Conservation (phyloP, 306 rosid species). For the Nissolia schottii region DNA sequence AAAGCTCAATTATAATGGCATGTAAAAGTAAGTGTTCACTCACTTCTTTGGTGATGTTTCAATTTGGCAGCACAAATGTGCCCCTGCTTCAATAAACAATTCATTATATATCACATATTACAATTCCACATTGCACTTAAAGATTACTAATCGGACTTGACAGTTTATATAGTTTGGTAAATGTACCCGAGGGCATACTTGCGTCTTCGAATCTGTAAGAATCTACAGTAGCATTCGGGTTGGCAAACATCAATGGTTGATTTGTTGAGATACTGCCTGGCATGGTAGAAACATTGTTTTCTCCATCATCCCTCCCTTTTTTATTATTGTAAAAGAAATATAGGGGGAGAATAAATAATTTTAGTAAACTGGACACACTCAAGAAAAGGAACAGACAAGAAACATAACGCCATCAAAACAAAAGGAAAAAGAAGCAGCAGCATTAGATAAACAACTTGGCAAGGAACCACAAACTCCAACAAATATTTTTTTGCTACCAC, state of each 20-base stretch:
- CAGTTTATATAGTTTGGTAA: constrained; percentile 14
- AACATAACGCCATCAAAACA: constrained; percentile 5
- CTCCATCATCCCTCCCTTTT: constrained; percentile 43
- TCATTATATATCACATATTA: constrained; percentile 24
- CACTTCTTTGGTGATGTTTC: constrained; percentile 63
- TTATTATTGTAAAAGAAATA: constrained; percentile 6
- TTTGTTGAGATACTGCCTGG: constrained; percentile 26
- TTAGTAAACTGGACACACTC: constrained; percentile 9
- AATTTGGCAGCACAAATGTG: constrained; percentile 35
- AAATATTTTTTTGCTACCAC: not conserved
- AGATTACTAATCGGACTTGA: constrained; percentile 11
- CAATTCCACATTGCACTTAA: constrained; percentile 10
- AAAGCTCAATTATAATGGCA: constrained; percentile 7
- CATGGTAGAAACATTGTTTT: constrained; percentile 26
- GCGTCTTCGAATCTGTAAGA: constrained; percentile 43
- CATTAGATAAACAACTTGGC: not conserved
- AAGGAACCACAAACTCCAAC: constrained; percentile 12
- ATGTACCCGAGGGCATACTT: constrained; percentile 50
- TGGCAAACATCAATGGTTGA: constrained; percentile 33
- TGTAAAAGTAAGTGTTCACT: constrained; percentile 21
- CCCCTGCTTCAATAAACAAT: constrained; percentile 44
- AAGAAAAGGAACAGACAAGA: constrained; percentile 18
- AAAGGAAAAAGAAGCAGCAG: constrained; percentile 17
- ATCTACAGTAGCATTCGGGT: constrained; percentile 27
- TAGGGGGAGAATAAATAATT: not conserved